Evolutionary conservation across 768 basidiomycete genomes (phyloP).

Genomic region (Lactarius akahatsu): DNA sequence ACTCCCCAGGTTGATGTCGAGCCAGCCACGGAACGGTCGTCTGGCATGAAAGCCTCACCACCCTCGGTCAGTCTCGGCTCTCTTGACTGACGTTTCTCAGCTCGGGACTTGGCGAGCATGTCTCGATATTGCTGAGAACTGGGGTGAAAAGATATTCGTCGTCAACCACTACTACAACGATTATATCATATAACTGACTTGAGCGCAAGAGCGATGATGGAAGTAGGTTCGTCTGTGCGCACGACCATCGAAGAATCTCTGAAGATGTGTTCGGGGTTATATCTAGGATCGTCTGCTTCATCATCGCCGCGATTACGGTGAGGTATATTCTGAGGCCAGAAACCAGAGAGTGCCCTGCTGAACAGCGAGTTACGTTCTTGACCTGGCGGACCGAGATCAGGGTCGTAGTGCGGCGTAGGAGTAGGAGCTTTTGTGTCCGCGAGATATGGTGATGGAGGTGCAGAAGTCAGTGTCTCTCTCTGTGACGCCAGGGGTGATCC

Average conservation of each 20-base stretch:
- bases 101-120: conserved; percentile 72
- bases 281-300: conserved; percentile 64
- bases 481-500: conserved; percentile 9
- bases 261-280: conserved; percentile 90
- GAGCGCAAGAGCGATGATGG: conserved; percentile 92
- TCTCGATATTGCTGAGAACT: conserved; percentile 85
- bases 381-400: conserved; percentile 50
- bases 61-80: conserved; percentile 57
- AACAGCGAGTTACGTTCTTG: conserved; percentile 73
- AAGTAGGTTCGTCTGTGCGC: conserved; percentile 94
- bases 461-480: conserved; percentile 36
- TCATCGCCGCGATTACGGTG: conserved; percentile 53
- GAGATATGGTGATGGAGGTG: conserved; percentile 56
- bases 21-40: conserved; percentile 78
- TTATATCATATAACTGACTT: conserved; percentile 51
- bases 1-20: conserved; percentile 92
- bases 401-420: conserved; percentile 42
- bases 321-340: conserved; percentile 68
- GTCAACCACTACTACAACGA: background rate
- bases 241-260: conserved; percentile 93
- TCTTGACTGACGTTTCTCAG: conserved; percentile 68
- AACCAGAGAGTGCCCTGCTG: conserved; percentile 78
- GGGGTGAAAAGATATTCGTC: conserved; percentile 6
- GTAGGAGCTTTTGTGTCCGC: conserved; percentile 17
- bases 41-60: conserved; percentile 89